A percentile compares a stretch with the other conserved stretches of the same genome.
Conservation (phyloP, 23 red algal genomes). For the Gracilaria gracilis region DNA sequence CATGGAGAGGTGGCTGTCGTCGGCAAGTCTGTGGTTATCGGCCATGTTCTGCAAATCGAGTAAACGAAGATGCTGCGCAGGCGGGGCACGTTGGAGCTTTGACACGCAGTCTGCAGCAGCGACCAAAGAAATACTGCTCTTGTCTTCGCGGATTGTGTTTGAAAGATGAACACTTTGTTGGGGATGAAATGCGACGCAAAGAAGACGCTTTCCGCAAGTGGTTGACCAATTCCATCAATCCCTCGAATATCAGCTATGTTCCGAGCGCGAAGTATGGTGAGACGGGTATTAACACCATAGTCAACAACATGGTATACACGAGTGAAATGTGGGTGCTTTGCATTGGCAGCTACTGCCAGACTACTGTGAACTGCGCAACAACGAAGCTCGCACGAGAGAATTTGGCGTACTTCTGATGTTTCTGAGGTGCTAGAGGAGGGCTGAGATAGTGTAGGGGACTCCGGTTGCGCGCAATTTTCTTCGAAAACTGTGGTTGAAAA, state of each 20-base stretch:
- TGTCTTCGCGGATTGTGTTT: constrained; percentile 2
- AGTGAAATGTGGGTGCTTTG: constrained; percentile 43
- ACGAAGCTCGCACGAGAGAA: constrained; percentile 61
- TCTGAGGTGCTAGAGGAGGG: constrained; percentile 27
- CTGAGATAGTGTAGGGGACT: constrained; percentile 20
- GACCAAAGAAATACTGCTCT: constrained; percentile 63
- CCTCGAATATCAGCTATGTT: constrained; percentile 50
- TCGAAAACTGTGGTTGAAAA: constrained; percentile 35
- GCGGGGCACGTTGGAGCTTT: constrained; percentile 54
- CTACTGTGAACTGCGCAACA: constrained; percentile 39
- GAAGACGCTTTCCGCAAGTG: constrained; percentile 4
- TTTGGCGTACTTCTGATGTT: constrained; percentile 39
- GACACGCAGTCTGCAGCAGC: constrained; percentile 51
- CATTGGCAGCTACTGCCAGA: constrained; percentile 35
- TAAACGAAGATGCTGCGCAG: constrained; percentile 39
- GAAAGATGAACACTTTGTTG: constrained; percentile 31
- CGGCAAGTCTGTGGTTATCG: neutral
- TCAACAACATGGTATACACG: constrained; percentile 68
- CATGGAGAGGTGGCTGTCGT: neutral
- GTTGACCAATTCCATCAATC: constrained; percentile 63
- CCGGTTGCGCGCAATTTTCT: constrained; percentile 28
- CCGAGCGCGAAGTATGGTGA: constrained; percentile 45
- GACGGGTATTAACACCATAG: constrained; percentile 32
- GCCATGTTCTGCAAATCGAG: constrained; percentile 73
- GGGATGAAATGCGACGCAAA: constrained; percentile 57